Conservation (phyloP, 257 asterid species). For the Agastache rugosa region DNA sequence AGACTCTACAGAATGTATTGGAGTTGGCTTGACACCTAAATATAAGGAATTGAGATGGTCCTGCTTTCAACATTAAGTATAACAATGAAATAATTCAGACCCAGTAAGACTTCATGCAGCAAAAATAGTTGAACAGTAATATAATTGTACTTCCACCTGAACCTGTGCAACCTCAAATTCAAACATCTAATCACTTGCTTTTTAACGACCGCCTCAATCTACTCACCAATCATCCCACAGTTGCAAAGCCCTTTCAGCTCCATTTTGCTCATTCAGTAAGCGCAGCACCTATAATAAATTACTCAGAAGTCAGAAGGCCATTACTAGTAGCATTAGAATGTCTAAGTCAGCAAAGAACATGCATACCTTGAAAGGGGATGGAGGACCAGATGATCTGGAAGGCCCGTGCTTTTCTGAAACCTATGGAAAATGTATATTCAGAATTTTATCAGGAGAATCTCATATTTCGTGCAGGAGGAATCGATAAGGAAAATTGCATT, state of each 20-base stretch:
- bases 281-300: slow-evolving; percentile 64
- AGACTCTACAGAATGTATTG: slow-evolving; percentile 16
- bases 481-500: slow-evolving; percentile 19
- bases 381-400: slow-evolving; percentile 54
- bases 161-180: slow-evolving; percentile 20
- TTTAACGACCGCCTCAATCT: slow-evolving; percentile 23
- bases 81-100: slow-evolving; percentile 20
- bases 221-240: slow-evolving; percentile 91
- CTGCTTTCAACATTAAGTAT: slow-evolving; percentile 23
- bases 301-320: slow-evolving; percentile 25
- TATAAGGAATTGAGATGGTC: slow-evolving; percentile 25
- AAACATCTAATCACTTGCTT: slow-evolving; percentile 21
- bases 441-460: slow-evolving; percentile 11
- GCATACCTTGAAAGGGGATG: slow-evolving; percentile 67
- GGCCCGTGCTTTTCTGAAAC: slow-evolving; percentile 71
- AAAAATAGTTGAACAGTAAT: not conserved
- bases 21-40: slow-evolving; percentile 22
- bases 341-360: slow-evolving; percentile 37
- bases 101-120: slow-evolving; percentile 24
- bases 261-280: slow-evolving; percentile 83
- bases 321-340: slow-evolving; percentile 30
- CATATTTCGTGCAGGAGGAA: slow-evolving; percentile 30
- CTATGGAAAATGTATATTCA: slow-evolving; percentile 43
- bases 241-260: slow-evolving; percentile 75
- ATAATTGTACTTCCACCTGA: slow-evolving; percentile 10